Evolutionary conservation across 805 yeast genomes (phyloP).

Genomic region (Candida loeiensis): DNA sequence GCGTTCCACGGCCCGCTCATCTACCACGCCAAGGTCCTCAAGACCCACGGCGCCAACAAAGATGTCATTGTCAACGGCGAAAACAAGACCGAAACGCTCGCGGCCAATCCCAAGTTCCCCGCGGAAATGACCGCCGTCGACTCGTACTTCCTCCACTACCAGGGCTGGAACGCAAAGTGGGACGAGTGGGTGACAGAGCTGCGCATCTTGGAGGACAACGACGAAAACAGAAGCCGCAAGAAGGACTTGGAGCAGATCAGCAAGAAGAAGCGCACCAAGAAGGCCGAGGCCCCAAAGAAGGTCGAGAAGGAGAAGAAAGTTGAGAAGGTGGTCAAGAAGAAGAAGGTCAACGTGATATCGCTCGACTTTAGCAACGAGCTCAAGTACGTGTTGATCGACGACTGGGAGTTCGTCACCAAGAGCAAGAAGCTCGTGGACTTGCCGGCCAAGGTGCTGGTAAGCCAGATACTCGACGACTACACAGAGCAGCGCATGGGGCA

Average conservation of each 20-base stretch:
- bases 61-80: slow-evolving; percentile 40
- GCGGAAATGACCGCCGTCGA: slow-evolving; percentile 26
- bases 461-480: slow-evolving; percentile 54
- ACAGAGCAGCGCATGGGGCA: slow-evolving; percentile 20
- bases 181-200: slow-evolving; percentile 88
- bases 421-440: slow-evolving; percentile 66
- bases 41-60: slow-evolving; percentile 55
- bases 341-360: slow-evolving; percentile 53
- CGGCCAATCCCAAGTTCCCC: slow-evolving; percentile 23
- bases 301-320: slow-evolving; percentile 9
- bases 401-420: slow-evolving; percentile 89
- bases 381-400: slow-evolving; percentile 75
- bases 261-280: slow-evolving; percentile 10
- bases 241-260: slow-evolving; percentile 47
- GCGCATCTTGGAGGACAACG: slow-evolving; percentile 64
- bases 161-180: slow-evolving; percentile 95
- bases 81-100: slow-evolving; percentile 33
- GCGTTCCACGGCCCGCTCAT: slow-evolving; percentile 90
- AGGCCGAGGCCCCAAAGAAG: background rate
- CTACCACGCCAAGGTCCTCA: slow-evolving; percentile 80
- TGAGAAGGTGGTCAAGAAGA: slow-evolving; percentile 9
- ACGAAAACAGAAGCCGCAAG: slow-evolving; percentile 63
- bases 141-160: slow-evolving; percentile 76
- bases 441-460: slow-evolving; percentile 57
- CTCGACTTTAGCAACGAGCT: slow-evolving; percentile 61